These are phyloP conservation scores for Prunus campanulata DNA, from an alignment of 306 rosid genomes.

Conservation along the genomic window DNA sequence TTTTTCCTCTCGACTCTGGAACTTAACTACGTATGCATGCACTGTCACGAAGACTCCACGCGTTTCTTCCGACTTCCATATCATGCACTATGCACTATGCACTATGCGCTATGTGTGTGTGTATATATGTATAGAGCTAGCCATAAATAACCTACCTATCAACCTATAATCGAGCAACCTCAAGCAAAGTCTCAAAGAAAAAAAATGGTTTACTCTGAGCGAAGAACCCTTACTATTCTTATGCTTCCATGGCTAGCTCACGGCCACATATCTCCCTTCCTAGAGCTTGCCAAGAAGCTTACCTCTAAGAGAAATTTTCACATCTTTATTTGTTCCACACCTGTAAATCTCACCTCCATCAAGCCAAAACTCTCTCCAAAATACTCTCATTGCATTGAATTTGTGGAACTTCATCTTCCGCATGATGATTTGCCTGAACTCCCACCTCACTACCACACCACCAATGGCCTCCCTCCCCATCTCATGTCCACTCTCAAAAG, in stretches of 20 bases:
- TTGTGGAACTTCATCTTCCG: constrained; percentile 30
- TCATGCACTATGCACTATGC: no score
- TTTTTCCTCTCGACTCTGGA: no score
- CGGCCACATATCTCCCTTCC: constrained; percentile 38
- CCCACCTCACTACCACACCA: background rate
- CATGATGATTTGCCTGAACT: constrained; percentile 8
- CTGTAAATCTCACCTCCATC: constrained; percentile 21
- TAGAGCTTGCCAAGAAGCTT: constrained; percentile 35
- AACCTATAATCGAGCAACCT: no score
- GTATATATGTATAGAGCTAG: no score
- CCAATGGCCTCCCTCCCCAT: background rate
- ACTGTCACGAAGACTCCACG: no score
- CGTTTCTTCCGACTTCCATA: no score
- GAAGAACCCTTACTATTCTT: background rate
- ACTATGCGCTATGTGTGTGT: no score
- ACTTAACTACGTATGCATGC: no score
- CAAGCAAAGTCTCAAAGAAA: no score
- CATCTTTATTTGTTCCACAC: constrained; percentile 27
- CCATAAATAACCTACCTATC: no score
- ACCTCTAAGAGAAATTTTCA: constrained; percentile 4
- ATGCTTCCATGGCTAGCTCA: constrained; percentile 45
- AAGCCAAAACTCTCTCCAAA: constrained; percentile 1
- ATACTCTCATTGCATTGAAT: background rate
- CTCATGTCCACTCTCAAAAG: constrained; percentile 23
- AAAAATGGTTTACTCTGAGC: no score